Percentiles rank a stretch among this genome's conserved stretches.
Conservation (phyloP, 768 basidiomycete genomes). For the Lentinula guzmanii region DNA sequence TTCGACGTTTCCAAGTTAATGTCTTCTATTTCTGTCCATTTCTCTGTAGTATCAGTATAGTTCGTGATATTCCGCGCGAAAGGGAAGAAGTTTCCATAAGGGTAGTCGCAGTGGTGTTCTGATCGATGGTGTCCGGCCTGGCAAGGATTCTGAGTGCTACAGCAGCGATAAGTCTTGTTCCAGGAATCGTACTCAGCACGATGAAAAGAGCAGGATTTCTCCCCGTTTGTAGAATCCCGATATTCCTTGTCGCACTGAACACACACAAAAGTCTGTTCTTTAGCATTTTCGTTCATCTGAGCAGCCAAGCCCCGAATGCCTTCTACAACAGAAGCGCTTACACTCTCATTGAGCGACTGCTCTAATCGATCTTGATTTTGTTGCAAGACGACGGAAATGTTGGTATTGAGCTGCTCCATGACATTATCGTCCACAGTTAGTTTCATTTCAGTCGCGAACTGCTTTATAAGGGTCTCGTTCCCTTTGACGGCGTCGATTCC, state of each 20-base stretch:
- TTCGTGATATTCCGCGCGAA: slow-evolving; percentile 23
- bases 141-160: slow-evolving; percentile 28
- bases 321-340: slow-evolving; percentile 26
- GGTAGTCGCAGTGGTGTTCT: slow-evolving; percentile 35
- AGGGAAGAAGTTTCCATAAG: slow-evolving; percentile 32
- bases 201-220: slow-evolving; percentile 34
- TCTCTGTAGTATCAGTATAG: slow-evolving; percentile 27
- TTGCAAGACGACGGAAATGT: slow-evolving; percentile 26
- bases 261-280: slow-evolving; percentile 31
- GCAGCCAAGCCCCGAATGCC: slow-evolving; percentile 29
- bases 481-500: slow-evolving; percentile 28
- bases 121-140: slow-evolving; percentile 27
- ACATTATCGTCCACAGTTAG: slow-evolving; percentile 30
- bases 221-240: slow-evolving; percentile 27
- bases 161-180: slow-evolving; percentile 28
- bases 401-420: slow-evolving; percentile 32
- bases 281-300: slow-evolving; percentile 25
- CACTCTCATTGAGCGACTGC: slow-evolving; percentile 22
- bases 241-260: slow-evolving; percentile 34
- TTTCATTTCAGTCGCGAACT: slow-evolving; percentile 30
- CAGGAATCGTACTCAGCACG: slow-evolving; percentile 27
- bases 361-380: slow-evolving; percentile 25
- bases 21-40: slow-evolving; percentile 28
- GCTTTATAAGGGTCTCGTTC: slow-evolving; percentile 28
- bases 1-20: slow-evolving; percentile 27